Evolutionary conservation across 176 grass and related monocot genomes (phyloP).

Genomic region (Leersia perrieri): DNA sequence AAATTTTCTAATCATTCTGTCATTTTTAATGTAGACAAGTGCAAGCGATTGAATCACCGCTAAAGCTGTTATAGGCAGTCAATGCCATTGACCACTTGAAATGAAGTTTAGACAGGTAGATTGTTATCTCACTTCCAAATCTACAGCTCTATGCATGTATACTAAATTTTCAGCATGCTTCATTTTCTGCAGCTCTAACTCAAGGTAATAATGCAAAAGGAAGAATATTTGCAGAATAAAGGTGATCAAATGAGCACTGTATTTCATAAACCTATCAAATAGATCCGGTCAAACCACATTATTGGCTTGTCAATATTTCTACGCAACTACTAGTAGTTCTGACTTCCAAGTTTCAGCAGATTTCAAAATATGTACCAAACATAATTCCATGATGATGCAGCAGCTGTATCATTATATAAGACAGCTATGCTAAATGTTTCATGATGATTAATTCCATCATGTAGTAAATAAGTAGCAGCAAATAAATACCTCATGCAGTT

Average conservation of each 20-base stretch:
- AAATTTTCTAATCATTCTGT: neutral
- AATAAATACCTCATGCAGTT: slow-evolving; percentile 57
- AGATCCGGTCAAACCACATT: neutral
- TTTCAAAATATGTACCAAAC: neutral
- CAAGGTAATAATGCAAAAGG: neutral
- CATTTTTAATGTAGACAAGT: neutral
- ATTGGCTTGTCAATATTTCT: neutral
- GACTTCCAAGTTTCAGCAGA: neutral
- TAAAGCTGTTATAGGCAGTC: neutral
- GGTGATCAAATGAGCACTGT: neutral
- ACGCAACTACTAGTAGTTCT: neutral
- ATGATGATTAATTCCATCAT: neutral
- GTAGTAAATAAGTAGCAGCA: neutral
- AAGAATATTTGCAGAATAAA: neutral
- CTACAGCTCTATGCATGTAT: neutral
- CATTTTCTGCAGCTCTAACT: neutral
- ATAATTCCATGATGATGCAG: neutral
- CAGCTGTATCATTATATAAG: neutral
- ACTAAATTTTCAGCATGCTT: neutral
- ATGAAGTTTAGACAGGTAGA: neutral
- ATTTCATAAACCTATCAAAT: neutral
- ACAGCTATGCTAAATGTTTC: neutral
- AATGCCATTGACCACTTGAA: neutral
- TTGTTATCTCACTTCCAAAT: neutral
- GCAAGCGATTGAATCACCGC: neutral